These are phyloP conservation scores for Coemansia sp. DNA, from an alignment of 192 early-diverging fungal species.

Conservation along the genomic window DNA sequence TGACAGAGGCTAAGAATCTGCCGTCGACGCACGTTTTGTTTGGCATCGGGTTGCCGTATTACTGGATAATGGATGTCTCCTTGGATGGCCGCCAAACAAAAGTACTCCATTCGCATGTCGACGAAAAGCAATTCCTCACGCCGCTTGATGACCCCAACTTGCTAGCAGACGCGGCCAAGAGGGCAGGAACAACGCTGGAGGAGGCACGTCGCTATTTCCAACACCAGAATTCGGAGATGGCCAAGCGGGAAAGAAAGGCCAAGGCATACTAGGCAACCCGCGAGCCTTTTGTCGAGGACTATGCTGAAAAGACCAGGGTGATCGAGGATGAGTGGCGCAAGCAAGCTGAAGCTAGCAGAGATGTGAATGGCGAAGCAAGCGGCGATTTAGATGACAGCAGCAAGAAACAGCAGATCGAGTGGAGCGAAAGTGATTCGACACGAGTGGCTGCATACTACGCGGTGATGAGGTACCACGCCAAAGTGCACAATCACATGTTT, in stretches of 20 bases:
- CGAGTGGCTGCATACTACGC: constrained; percentile 18
- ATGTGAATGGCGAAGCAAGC: no score
- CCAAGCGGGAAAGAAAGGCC: background rate
- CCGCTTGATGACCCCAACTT: constrained; percentile 17
- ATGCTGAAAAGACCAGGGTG: background rate
- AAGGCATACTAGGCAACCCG: no score
- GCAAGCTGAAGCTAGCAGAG: background rate
- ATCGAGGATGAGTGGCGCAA: background rate
- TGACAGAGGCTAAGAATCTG: constrained; percentile 6
- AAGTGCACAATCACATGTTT: constrained; percentile 24
- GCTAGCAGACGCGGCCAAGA: constrained; percentile 14
- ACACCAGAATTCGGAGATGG: constrained; percentile 10
- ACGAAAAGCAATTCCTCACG: background rate
- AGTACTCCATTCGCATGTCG: constrained; percentile 15
- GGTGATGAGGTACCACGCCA: constrained; percentile 25
- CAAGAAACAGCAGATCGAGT: constrained; percentile 4
- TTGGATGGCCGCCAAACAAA: constrained; percentile 7
- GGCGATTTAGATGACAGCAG: no score
- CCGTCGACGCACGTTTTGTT: constrained; percentile 13
- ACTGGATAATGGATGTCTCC: constrained; percentile 21
- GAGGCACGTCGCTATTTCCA: constrained; percentile 30
- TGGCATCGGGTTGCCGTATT: constrained; percentile 18
- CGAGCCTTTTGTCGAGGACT: background rate
- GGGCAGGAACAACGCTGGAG: constrained; percentile 20
- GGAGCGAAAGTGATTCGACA: constrained; percentile 13